Evolutionary conservation across 345 rosid species (phyloP).

Genomic region (Gossypium anomalum): DNA sequence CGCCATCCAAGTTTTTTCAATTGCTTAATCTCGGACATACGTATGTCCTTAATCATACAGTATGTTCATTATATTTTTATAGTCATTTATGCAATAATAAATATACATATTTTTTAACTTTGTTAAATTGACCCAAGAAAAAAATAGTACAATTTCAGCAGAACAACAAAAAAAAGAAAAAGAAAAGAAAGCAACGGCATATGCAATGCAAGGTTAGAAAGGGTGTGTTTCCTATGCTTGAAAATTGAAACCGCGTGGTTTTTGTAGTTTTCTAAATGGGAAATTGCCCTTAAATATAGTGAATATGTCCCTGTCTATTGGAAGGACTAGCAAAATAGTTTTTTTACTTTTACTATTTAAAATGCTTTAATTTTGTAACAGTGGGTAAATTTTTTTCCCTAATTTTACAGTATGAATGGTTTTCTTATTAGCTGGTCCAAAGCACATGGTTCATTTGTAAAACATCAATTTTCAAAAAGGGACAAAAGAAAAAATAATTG

Average conservation of each 20-base stretch:
- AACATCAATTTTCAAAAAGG: background rate
- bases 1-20: background rate
- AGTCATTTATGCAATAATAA: background rate
- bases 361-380: background rate
- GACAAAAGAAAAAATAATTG: background rate
- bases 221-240: too few relatives aligned
- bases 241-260: conserved; percentile 24
- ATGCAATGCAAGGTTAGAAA: conserved; percentile 11
- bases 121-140: too few relatives aligned
- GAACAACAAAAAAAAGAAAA: too few relatives aligned
- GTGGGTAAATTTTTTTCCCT: background rate
- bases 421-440: background rate
- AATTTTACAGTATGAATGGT: background rate
- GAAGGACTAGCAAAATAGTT: too few relatives aligned
- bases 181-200: conserved; percentile 1
- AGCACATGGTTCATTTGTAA: background rate
- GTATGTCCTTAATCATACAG: background rate
- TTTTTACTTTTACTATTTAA: background rate
- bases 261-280: conserved; percentile 13
- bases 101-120: background rate
- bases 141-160: too few relatives aligned
- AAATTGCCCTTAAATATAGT: background rate
- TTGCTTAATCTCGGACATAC: background rate
- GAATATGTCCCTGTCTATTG: too few relatives aligned
- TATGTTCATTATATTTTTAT: background rate